A percentile compares a stretch with the other conserved stretches of the same genome.
Conservation (phyloP, 179 eudicot species). For the Beta lomatogona region DNA sequence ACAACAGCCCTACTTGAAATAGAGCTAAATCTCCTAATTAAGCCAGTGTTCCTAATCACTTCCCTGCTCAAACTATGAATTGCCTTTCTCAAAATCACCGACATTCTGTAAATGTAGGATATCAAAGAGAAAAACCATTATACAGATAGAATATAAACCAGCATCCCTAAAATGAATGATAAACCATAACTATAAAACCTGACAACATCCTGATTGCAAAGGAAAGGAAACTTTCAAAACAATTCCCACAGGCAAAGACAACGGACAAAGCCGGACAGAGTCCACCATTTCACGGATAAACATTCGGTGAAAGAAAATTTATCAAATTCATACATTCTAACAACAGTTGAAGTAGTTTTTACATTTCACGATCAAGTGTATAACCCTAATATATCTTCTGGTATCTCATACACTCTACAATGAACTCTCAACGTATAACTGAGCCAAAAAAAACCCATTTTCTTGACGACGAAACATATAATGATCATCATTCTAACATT, state of each 20-base stretch:
- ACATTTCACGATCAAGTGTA: not conserved
- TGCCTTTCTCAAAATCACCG: constrained; percentile 26
- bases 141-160: not conserved
- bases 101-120: not conserved
- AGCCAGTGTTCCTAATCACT: constrained; percentile 22
- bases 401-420: too few relatives aligned
- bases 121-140: not conserved
- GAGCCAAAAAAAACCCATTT: too few relatives aligned
- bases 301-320: not conserved
- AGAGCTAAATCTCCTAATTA: constrained; percentile 49
- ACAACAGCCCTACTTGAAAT: constrained; percentile 50
- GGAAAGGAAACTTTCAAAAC: not conserved
- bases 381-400: too few relatives aligned
- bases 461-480: too few relatives aligned
- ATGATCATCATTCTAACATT: too few relatives aligned
- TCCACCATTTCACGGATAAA: not conserved
- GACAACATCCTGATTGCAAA: not conserved
- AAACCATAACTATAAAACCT: not conserved
- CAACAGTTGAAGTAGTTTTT: not conserved
- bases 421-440: too few relatives aligned
- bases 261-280: too few relatives aligned
- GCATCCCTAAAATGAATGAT: not conserved
- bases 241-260: not conserved
- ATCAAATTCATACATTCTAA: not conserved
- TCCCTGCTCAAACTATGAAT: constrained; percentile 1